Evolutionary conservation across 2,329 filamentous ascomycete species (phyloP), one percentile per base, ranked within the genome.

Genomic region (Verticillium longisporum): DNA sequence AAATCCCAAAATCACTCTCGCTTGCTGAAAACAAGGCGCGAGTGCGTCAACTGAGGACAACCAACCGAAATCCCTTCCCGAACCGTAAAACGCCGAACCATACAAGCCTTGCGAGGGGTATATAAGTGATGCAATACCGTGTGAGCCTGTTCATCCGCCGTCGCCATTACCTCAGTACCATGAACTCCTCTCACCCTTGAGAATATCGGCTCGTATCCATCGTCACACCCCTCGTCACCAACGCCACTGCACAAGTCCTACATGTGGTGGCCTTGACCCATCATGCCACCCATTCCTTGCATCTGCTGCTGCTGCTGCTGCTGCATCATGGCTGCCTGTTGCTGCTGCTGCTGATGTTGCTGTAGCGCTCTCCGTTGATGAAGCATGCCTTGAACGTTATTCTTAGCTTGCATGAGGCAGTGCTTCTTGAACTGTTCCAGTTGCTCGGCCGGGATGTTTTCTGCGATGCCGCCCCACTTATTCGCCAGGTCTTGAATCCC

Each of bases 241-340:
- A 53, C 21, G 45, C 45, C 45, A 53, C 45, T 26, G 15, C 7
- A 53, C n/a, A 53, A n/a, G 18, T 53, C 57, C 69, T 74, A 80
- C 77, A 81, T 80, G 65, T 81, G 78, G 21, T 75, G 74, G 13
- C 57, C 57, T 11, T 38, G 56, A 33, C 77, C 78, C 79, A 82
- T 82, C 78, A 85, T 84, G 32, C 78, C 76, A 59, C 79, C 77
- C 77, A 84, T 83, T 6, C 78, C 78, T 62, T 83, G 79, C 75
- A 84, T 79, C 36, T 72, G 69, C 53, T 69, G 66, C 55, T 67
- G 66, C 36, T 70, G 74, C 59, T 77, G 74, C 55, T 77, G 76
- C 62, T 77, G 76, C 62, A 74, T 59, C 66, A 76, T 67, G 61
- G 72, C 66, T 61, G 77, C 75, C 26, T 75, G 74, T 15, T 50